phyloP scores from a whole-genome alignment of 805 yeast genomes.

The Candida nitratophila region DNA sequence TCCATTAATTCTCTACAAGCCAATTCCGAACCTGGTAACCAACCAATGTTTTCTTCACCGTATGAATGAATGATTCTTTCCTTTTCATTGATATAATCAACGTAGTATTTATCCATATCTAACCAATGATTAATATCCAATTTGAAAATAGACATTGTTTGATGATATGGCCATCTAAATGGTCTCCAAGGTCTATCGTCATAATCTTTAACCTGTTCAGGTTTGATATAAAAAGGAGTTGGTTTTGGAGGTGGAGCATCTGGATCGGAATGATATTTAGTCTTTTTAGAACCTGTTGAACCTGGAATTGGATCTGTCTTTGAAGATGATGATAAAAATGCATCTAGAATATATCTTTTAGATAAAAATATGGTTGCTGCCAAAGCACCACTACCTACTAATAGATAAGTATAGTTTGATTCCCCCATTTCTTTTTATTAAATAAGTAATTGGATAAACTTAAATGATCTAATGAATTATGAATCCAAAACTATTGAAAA shows the following conservation, averaged over 20 bases:
- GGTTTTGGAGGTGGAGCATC: constrained; percentile 36
- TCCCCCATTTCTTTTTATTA: background rate
- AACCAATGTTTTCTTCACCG: constrained; percentile 56
- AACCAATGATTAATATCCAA: constrained; percentile 72
- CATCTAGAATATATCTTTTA: constrained; percentile 8
- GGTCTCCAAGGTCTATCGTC: constrained; percentile 81
- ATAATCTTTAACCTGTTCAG: constrained; percentile 56
- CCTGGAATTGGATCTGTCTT: background rate
- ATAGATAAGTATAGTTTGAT: background rate
- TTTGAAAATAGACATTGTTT: constrained; percentile 68
- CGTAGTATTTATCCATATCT: constrained; percentile 72
- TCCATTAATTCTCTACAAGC: constrained; percentile 61
- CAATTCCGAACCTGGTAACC: constrained; percentile 59
- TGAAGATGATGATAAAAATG: background rate
- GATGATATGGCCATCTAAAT: constrained; percentile 75
- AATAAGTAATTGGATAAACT: too few relatives aligned
- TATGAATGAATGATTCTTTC: constrained; percentile 48
- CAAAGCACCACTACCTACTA: constrained; percentile 11
- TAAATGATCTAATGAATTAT: too few relatives aligned
- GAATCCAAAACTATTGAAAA: too few relatives aligned
- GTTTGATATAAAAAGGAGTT: constrained; percentile 55
- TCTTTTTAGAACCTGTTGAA: constrained; percentile 4
- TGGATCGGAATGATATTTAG: constrained; percentile 15
- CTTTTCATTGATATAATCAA: constrained; percentile 60
- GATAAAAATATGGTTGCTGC: constrained; percentile 14